Evolutionary conservation across 495 filamentous ascomycete species (phyloP).

Genomic region (Penicillium longicatenatum): DNA sequence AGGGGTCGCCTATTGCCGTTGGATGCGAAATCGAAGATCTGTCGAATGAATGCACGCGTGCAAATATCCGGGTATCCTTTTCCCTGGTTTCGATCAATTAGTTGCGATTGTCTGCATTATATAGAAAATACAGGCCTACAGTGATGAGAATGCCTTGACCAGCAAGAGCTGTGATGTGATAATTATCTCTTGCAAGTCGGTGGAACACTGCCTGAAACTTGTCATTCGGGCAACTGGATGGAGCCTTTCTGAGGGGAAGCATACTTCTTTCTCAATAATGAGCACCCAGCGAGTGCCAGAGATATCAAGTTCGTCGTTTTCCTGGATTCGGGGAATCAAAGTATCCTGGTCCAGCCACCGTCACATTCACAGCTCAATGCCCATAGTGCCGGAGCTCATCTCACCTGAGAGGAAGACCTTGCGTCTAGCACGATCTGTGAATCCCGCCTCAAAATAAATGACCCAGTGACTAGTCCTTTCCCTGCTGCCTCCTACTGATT

Average conservation of each 20-base stretch:
- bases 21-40: slow-evolving; percentile 29
- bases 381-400: background rate
- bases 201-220: slow-evolving; percentile 73
- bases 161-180: slow-evolving; percentile 49
- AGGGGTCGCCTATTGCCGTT: slow-evolving; percentile 28
- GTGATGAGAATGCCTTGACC: slow-evolving; percentile 71
- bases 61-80: slow-evolving; percentile 93
- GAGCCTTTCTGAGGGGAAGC: background rate
- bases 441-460: slow-evolving; percentile 42
- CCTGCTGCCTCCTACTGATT: slow-evolving; percentile 54
- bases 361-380: background rate
- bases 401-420: slow-evolving; percentile 7
- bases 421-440: slow-evolving; percentile 27
- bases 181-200: slow-evolving; percentile 56
- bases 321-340: slow-evolving; percentile 62
- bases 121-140: slow-evolving; percentile 37
- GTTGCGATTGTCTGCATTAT: background rate
- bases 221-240: slow-evolving; percentile 12
- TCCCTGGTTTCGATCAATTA: slow-evolving; percentile 41
- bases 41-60: slow-evolving; percentile 66
- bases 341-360: slow-evolving; percentile 51
- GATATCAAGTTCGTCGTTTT: slow-evolving; percentile 57
- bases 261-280: slow-evolving; percentile 90
- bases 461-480: slow-evolving; percentile 70
- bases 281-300: slow-evolving; percentile 67